Percentiles rank a stretch among this genome's conserved stretches.
These are phyloP conservation scores for Pleurotus platypus DNA, from an alignment of 768 basidiomycete species.

Conservation along the genomic window DNA sequence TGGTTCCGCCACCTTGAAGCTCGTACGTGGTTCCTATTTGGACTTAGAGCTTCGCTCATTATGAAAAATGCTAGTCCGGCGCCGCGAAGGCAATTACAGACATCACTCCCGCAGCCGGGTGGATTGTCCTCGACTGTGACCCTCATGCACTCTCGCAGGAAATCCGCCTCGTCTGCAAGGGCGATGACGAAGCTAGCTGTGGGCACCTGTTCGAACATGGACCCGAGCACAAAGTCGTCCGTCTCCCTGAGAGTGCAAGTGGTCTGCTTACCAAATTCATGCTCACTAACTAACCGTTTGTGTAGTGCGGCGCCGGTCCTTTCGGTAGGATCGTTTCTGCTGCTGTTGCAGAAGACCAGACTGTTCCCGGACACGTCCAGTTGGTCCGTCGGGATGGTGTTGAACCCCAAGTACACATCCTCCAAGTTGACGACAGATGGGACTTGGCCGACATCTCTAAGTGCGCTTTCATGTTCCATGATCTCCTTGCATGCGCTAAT, in stretches of 20 bases:
- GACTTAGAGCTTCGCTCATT: background rate
- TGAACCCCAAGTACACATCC: constrained; percentile 24
- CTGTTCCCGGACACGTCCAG: constrained; percentile 21
- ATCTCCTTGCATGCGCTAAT: background rate
- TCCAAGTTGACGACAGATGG: constrained; percentile 32
- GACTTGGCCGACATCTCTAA: constrained; percentile 17
- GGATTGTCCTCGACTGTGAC: constrained; percentile 3
- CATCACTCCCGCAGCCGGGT: constrained; percentile 2
- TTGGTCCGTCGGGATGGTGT: constrained; percentile 22
- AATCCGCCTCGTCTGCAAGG: background rate
- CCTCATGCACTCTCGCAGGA: constrained; percentile 1
- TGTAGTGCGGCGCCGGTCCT: constrained; percentile 8
- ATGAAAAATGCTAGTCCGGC: background rate
- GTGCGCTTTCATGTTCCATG: background rate
- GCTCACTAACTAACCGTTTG: background rate
- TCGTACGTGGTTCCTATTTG: background rate
- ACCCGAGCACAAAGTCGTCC: constrained; percentile 47
- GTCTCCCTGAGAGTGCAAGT: constrained; percentile 49
- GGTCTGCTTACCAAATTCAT: too few species aligned
- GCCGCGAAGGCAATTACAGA: background rate
- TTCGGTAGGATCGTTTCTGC: constrained; percentile 28
- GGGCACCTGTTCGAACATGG: constrained; percentile 35
- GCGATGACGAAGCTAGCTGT: constrained; percentile 24
- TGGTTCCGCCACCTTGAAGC: background rate
- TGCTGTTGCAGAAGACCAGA: constrained; percentile 32